Percentiles rank a stretch among this genome's conserved stretches.
These are phyloP conservation scores for Polychaeton citri DNA, from an alignment of 2,329 filamentous ascomycete species.

Conservation along the genomic window DNA sequence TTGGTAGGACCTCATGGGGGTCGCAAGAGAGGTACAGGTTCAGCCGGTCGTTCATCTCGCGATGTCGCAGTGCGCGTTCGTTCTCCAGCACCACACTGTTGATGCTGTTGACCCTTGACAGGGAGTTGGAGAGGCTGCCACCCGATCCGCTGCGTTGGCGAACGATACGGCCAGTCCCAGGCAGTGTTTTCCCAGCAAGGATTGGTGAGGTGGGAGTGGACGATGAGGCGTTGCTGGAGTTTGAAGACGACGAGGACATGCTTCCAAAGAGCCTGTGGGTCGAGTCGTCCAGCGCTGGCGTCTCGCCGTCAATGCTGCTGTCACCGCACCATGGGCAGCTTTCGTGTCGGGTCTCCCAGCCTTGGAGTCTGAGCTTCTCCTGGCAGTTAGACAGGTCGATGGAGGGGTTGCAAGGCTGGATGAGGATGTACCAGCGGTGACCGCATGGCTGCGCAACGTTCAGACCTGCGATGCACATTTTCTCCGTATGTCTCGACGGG, in stretches of 20 bases:
- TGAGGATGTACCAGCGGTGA: conserved; percentile 38
- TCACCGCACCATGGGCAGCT: conserved; percentile 34
- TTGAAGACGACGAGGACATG: neutral
- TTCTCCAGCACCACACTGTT: conserved; percentile 10
- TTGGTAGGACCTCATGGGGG: conserved; percentile 20
- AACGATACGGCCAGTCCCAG: conserved; percentile 4
- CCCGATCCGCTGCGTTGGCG: conserved; percentile 13
- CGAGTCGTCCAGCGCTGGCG: conserved; percentile 26
- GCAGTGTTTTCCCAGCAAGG: neutral
- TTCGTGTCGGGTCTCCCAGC: conserved; percentile 36
- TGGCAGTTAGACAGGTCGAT: conserved; percentile 35
- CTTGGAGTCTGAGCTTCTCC: conserved; percentile 31
- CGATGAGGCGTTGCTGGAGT: conserved; percentile 6
- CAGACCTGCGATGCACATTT: conserved; percentile 38
- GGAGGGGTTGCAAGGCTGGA: conserved; percentile 28
- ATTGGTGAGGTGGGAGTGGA: conserved; percentile 11
- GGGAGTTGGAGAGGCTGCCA: conserved; percentile 11
- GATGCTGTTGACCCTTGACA: conserved; percentile 17
- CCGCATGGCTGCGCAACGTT: conserved; percentile 35
- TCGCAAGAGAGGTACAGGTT: conserved; percentile 18
- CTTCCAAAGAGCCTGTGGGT: conserved; percentile 36
- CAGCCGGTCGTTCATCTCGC: conserved; percentile 23
- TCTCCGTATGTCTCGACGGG: no score
- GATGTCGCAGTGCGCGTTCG: conserved; percentile 16
- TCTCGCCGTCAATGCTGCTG: conserved; percentile 7